Conservation (phyloP, 2,329 filamentous ascomycete species). For the Dactylellina drechsleri region DNA sequence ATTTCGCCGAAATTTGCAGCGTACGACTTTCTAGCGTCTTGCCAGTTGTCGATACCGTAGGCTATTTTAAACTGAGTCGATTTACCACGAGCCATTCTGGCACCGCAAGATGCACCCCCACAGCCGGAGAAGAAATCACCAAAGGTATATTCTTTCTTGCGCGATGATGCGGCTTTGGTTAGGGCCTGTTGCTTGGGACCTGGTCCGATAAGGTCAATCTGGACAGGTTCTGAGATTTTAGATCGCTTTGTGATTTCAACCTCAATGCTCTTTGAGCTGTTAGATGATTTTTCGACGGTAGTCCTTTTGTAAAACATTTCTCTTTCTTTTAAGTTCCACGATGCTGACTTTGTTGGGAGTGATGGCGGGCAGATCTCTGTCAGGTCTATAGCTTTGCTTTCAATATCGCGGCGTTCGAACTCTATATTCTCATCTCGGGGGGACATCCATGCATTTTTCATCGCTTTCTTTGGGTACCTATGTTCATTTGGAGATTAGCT, state of each 20-base stretch:
- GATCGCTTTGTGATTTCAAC: background rate
- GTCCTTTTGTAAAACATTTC: too few relatives aligned
- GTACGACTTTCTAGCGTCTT: slow-evolving; percentile 70
- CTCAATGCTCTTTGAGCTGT: too few relatives aligned
- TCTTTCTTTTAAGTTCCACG: too few relatives aligned
- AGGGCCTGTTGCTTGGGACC: background rate
- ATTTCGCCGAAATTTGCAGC: slow-evolving; percentile 65
- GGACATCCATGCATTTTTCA: slow-evolving; percentile 12
- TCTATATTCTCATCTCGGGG: slow-evolving; percentile 5
- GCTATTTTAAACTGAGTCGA: slow-evolving; percentile 69
- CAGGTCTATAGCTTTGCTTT: slow-evolving; percentile 7
- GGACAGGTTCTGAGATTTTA: background rate
- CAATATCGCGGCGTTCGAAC: slow-evolving; percentile 2
- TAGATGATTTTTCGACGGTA: too few relatives aligned
- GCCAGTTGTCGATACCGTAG: slow-evolving; percentile 73
- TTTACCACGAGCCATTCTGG: slow-evolving; percentile 69
- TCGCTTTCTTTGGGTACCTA: slow-evolving; percentile 18
- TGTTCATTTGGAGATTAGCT: background rate
- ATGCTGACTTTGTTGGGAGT: background rate
- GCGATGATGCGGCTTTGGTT: background rate
- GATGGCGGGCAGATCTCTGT: background rate
- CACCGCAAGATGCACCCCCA: slow-evolving; percentile 76
- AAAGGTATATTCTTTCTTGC: slow-evolving; percentile 68
- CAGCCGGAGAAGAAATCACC: slow-evolving; percentile 79
- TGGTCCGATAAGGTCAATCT: background rate